Base-by-base conservation (phyloP, 305 asterid species). In the Fraxinus latifolia region DNA sequence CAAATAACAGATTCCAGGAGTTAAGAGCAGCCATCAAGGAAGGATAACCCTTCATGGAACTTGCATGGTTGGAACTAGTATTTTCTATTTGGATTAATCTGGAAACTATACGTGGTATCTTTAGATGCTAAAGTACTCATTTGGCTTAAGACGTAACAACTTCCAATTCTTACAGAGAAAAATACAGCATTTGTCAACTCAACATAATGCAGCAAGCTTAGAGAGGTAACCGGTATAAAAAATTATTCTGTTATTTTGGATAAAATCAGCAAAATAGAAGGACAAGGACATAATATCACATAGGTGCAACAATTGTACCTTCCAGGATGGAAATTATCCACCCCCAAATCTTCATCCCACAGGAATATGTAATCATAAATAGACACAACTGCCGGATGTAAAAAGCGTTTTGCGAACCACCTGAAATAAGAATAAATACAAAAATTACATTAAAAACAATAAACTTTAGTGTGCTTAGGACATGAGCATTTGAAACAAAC, bases 261-360 rank as follows among this genome's bases (percentile, higher is more conserved):
- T 67, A 67, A 67, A 29, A 67, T 27, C 37, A 11, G 74, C 37
- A 65, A 65, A 65, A 60, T 29, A 23, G 42, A 71, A 67, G 17
- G 42, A 50, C 65, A 76, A 77, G 34, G 44, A 77, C 27, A 80
- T 44, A 31, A 74, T n/a, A 7, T 74, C 42, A 53, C 33, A 71
- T 7, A 19, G 67, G 60, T 33, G 34, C 67, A 53, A 78, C 71
- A 79, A 80, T 15, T 33, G 78, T 87, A 96, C 99, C 99, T 92
- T 90, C 97, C 93, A 77, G 98, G 98, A 60, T 91, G 89, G 83
- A 96, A 96, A 83, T 94, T 36, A 84, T 93, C 84, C 80, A 94
- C 98, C 2, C 99, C 99, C 82, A 96, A 89, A 89, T 96, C 99
- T 87, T 96, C 99, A 89, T 96, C 99, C 99, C 99, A 96, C 17